Evolutionary conservation across 129 eudicot genomes (phyloP).

Genomic region (Ambrosia artemisiifolia): DNA sequence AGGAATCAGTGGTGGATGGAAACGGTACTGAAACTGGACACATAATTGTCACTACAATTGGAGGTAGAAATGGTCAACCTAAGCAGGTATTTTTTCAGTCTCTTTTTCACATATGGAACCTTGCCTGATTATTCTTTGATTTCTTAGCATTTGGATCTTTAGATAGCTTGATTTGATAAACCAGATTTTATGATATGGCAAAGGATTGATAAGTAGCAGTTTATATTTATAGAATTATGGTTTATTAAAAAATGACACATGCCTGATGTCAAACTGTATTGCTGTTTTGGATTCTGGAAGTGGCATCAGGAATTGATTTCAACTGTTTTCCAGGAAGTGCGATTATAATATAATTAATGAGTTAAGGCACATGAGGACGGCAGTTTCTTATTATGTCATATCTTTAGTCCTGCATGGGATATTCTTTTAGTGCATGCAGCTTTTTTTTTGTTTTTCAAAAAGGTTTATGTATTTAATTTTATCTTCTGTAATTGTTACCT

Average conservation of each 20-base stretch:
- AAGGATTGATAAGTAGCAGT: not conserved
- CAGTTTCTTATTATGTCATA: not conserved
- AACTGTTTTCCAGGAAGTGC: not conserved
- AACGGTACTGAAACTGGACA: constrained; percentile 72
- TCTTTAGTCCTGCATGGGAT: not conserved
- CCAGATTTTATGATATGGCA: not conserved
- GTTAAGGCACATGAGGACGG: not conserved
- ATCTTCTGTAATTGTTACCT: not conserved
- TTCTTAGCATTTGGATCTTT: not conserved
- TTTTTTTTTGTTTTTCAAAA: not conserved
- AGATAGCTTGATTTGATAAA: not conserved
- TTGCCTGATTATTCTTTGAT: not conserved
- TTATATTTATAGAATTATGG: not conserved
- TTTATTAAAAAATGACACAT: not conserved
- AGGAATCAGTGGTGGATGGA: constrained; percentile 61
- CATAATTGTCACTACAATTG: constrained; percentile 68
- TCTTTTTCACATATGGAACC: not conserved
- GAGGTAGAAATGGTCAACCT: constrained; percentile 72
- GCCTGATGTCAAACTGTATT: not conserved
- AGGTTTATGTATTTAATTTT: not conserved
- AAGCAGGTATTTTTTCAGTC: constrained; percentile 44
- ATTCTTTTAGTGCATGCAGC: not conserved
- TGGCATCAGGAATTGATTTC: not conserved
- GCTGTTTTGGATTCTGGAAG: not conserved
- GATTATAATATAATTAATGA: not conserved